Conservation (phyloP, 139 green algal genomes). For the Micractinium sp. region DNA sequence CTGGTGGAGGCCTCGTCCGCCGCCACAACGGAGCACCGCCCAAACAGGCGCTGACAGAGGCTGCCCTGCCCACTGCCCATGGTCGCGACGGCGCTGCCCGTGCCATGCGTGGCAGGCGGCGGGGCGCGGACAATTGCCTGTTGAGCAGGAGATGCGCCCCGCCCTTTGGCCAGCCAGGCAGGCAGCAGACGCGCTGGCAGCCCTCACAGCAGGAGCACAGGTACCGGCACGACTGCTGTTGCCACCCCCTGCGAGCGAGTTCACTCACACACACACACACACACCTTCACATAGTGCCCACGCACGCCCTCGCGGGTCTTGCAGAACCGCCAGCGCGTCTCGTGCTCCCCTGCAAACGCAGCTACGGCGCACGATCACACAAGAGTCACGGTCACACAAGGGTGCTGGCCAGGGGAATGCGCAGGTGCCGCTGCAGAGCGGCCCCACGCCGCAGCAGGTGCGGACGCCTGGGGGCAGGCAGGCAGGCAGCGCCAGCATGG, state of each 20-base stretch:
- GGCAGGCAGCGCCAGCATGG: neutral
- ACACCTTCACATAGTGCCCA: neutral
- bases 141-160: too few relatives aligned
- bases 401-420: neutral
- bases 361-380: neutral
- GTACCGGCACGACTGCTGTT: too few relatives aligned
- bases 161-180: too few relatives aligned
- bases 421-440: neutral
- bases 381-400: neutral
- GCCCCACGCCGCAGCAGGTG: neutral
- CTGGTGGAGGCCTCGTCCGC: too few relatives aligned
- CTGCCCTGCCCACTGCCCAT: neutral
- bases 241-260: too few relatives aligned
- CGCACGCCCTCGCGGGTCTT: neutral
- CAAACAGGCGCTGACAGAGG: neutral
- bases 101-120: too few relatives aligned
- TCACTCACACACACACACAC: too few relatives aligned
- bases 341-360: constrained; percentile 2
- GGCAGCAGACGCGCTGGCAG: too few relatives aligned
- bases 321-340: constrained; percentile 5
- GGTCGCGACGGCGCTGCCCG: too few relatives aligned
- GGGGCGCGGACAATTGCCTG: too few relatives aligned
- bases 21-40: neutral
- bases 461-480: neutral
- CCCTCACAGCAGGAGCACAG: too few relatives aligned